Evolutionary conservation across 1,284 basidiomycete species (phyloP), one percentile per base, ranked within the genome.

Genomic region (Rhodotorula sp.): DNA sequence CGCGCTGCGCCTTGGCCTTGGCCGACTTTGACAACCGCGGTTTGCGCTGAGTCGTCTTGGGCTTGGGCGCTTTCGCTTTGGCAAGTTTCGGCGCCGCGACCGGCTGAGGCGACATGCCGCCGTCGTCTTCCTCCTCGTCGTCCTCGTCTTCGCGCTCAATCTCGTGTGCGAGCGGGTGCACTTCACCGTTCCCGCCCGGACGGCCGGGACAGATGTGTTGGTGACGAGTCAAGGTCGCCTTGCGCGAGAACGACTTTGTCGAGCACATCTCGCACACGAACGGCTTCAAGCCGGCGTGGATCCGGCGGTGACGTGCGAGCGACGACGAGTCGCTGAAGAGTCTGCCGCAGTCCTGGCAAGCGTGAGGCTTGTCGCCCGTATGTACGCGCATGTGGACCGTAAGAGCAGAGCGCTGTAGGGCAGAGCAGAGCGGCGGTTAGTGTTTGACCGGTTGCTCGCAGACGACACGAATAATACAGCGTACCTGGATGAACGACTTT

Each of bases 321-420:
- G 84, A 86, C 70, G 81, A 83, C 14, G 85, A 86, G 76, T 86
- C 85, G 62, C 82, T 82, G 77, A 86, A 86, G 12, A 83, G 81
- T 76, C 85, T 85, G 56, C 78, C 63, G 77, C 84, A 85, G 14
- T 77, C 80, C 74, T 82, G 79, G 78, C 85, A 86, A 37, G 81
- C 79, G 77, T 86, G 85, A 4, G 85, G 85, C 60, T 83, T 81
- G 75, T 86, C 85, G 54, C 85, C 85, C 37, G 85, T 84, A 84
- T 83, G 68, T n/a, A 67, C 67, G 33, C 67, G 65, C 45, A 78
- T 82, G 76, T 80, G 77, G n/a, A 77, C 78, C 30, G 76, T 78
- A 4, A 49, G 59, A 33, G 59, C 46, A 45, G 59, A 49, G 44
- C 59, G 59, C 54, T 59, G 44, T 56, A 58, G 33, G 70, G 54